A percentile compares a stretch with the other conserved stretches of the same genome.
Evolutionary conservation across 345 rosid genomes (phyloP).

Genomic region (Melaleuca alternifolia): DNA sequence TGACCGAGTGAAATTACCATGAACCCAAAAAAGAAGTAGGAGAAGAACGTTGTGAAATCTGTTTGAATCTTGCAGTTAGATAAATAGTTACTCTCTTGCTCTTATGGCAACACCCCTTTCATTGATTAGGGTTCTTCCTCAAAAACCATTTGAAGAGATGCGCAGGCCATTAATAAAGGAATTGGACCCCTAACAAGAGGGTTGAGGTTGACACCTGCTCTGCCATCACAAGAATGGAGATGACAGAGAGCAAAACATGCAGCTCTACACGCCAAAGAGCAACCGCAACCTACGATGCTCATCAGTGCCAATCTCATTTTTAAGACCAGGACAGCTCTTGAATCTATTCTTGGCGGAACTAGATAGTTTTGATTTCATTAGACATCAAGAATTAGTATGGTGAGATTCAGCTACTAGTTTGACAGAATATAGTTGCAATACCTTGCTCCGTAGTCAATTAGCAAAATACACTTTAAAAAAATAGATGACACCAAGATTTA

Average conservation of each 20-base stretch:
- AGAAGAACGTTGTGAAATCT: neutral
- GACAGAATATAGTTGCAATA: neutral
- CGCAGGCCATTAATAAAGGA: too few relatives aligned
- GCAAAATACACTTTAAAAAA: neutral
- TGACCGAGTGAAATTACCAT: neutral
- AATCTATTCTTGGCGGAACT: neutral
- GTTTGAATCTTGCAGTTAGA: fast-evolving
- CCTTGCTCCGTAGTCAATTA: neutral
- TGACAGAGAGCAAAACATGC: too few relatives aligned
- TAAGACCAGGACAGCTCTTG: neutral
- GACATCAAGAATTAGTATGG: neutral
- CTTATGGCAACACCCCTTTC: neutral
- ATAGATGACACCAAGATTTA: neutral
- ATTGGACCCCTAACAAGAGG: too few relatives aligned
- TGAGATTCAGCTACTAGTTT: neutral
- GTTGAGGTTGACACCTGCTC: too few relatives aligned
- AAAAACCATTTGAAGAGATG: too few relatives aligned
- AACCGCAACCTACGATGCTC: too few relatives aligned
- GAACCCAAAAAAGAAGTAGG: neutral
- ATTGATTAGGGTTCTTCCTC: neutral
- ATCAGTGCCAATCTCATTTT: too few relatives aligned
- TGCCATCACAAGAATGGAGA: too few relatives aligned
- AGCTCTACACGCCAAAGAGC: too few relatives aligned
- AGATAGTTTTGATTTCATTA: neutral
- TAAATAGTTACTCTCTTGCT: fast-evolving